These are phyloP conservation scores for Naganishia onofrii DNA, from an alignment of 768 basidiomycete genomes.

Conservation along the genomic window DNA sequence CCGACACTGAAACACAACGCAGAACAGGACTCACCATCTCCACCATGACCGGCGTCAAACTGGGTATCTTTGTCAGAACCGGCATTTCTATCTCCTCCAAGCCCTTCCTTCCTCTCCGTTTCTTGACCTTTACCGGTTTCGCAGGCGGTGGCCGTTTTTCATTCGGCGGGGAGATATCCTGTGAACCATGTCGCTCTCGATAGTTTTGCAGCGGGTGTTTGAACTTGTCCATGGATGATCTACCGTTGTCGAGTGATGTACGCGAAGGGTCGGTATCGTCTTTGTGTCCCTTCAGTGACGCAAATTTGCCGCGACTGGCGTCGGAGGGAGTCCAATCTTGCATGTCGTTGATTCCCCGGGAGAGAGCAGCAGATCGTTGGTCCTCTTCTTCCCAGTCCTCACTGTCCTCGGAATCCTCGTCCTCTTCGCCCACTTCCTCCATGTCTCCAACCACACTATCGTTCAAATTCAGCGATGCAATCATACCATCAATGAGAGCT, in stretches of 20 bases:
- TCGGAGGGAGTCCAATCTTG: constrained; percentile 14
- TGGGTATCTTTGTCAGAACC: constrained; percentile 71
- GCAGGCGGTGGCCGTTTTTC: constrained; percentile 26
- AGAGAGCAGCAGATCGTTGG: constrained; percentile 22
- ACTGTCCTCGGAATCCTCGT: constrained; percentile 49
- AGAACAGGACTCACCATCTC: constrained; percentile 73
- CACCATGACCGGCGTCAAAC: constrained; percentile 79
- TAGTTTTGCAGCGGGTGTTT: constrained; percentile 35
- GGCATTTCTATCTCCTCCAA: constrained; percentile 63
- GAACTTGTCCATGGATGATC: constrained; percentile 36
- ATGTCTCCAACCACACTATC: constrained; percentile 59
- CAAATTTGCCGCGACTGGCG: constrained; percentile 1
- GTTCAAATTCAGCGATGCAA: constrained; percentile 77
- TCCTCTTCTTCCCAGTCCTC: constrained; percentile 27
- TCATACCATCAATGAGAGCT: constrained; percentile 75
- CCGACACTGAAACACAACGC: too few relatives aligned
- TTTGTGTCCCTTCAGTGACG: constrained; percentile 4
- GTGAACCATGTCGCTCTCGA: constrained; percentile 21
- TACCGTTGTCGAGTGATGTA: constrained; percentile 13
- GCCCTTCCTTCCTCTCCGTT: constrained; percentile 27
- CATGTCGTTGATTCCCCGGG: constrained; percentile 8
- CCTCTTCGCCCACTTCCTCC: constrained; percentile 68
- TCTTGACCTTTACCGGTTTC: constrained; percentile 20
- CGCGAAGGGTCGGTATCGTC: constrained; percentile 3
- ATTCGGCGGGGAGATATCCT: constrained; percentile 1